Evolutionary conservation across 108 stramenopile genomes (phyloP).

Genomic region (Pseudonitzschia multistriata): DNA sequence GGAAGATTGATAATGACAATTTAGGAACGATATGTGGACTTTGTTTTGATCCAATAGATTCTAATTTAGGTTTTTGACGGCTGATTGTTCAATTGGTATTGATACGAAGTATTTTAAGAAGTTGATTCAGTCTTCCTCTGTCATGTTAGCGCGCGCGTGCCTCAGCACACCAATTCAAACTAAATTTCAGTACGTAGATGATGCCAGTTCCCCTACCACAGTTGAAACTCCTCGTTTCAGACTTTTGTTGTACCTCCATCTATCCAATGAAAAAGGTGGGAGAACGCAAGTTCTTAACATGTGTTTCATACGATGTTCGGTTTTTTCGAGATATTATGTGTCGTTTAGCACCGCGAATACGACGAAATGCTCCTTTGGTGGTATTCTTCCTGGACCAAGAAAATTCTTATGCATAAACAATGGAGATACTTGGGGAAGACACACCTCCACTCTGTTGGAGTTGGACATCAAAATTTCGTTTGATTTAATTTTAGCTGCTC

Average conservation of each 20-base stretch:
- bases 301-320: neutral
- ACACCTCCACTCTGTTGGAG: constrained; percentile 3
- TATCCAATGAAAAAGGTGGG: neutral
- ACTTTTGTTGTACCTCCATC: neutral
- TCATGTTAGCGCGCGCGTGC: neutral
- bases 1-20: constrained; percentile 43
- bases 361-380: neutral
- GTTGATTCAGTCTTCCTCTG: neutral
- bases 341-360: neutral
- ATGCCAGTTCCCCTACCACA: too few relatives aligned
- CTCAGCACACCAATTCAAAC: neutral
- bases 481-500: constrained; percentile 5
- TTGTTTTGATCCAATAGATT: too few relatives aligned
- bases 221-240: neutral
- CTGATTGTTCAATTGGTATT: too few relatives aligned
- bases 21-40: too few relatives aligned
- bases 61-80: too few relatives aligned
- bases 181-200: neutral
- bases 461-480: constrained; percentile 1
- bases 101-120: neutral
- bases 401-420: constrained; percentile 7
- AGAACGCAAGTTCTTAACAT: neutral
- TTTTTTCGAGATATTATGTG: neutral
- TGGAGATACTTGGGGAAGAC: neutral
- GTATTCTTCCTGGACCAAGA: neutral